phyloP scores from a whole-genome alignment of 1,284 basidiomycete genomes.

The Papiliotrema nemorosa region DNA sequence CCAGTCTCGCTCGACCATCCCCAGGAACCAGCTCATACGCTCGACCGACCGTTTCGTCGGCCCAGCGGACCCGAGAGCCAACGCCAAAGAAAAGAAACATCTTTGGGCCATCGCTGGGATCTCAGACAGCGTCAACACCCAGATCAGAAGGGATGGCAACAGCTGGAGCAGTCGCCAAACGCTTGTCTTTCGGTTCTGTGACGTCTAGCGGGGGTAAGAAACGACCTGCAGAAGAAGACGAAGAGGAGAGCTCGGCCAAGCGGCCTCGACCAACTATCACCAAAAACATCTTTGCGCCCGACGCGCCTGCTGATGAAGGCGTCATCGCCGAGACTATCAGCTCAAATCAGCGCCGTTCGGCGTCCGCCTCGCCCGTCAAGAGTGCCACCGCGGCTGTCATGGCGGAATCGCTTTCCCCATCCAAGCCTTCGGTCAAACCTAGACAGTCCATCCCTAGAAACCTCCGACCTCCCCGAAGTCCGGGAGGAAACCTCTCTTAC shows the following conservation, averaged over 20 bases:
- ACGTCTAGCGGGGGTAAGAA: constrained; percentile 15
- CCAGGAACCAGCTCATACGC: constrained; percentile 37
- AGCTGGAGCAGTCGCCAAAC: constrained; percentile 37
- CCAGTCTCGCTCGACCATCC: constrained; percentile 7
- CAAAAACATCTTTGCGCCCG: constrained; percentile 1
- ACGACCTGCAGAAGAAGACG: constrained; percentile 1
- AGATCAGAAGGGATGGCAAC: constrained; percentile 26
- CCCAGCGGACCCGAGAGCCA: constrained; percentile 18
- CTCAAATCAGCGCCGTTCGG: background rate
- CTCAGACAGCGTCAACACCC: constrained; percentile 27
- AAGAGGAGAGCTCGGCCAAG: background rate
- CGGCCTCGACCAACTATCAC: background rate
- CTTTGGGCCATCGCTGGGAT: constrained; percentile 39
- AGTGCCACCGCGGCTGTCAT: background rate
- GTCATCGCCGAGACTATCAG: background rate
- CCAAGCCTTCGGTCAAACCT: background rate
- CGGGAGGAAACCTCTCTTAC: no score
- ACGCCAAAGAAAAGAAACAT: constrained; percentile 35
- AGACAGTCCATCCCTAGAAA: constrained; percentile 3
- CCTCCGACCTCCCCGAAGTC: constrained; percentile 11
- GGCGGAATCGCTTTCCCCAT: background rate
- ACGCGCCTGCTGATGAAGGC: background rate
- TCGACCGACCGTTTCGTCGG: constrained; percentile 38
- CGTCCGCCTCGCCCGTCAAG: background rate
- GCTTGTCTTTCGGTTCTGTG: constrained; percentile 31